Base-by-base conservation (phyloP, 1,284 basidiomycete species). In the Pascua guehoae region DNA sequence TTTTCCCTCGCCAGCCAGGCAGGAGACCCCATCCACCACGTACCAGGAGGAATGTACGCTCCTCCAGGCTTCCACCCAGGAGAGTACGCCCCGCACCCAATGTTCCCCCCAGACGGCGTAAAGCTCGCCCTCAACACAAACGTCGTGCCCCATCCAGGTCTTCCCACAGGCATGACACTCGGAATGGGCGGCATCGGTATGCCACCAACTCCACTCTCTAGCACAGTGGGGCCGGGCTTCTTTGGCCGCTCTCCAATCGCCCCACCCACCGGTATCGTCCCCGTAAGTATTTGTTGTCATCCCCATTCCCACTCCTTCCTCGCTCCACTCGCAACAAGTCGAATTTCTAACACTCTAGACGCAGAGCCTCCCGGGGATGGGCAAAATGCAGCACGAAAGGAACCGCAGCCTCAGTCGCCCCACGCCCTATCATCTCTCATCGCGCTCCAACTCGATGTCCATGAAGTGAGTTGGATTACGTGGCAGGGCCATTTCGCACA, bases 401-500 rank as follows among this genome's bases (percentile, higher is more conserved):
- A 45, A 60, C 46, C 49, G 68, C 45, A 68, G 67, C 43, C 37
- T 57, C 8, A 70, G 66, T 46, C 57, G 70, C 18, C 60, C 60
- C 9, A 55, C 44, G 36, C 72, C 72, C 2, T 74, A 72, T 54
- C 60, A 65, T 15, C 57, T 69, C 38, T 56, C 64, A 5, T 57
- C 56, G 7, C 62, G 71, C 36, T 68, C 68, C 10, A 64, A 66
- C 41, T 69, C 67, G 12, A 24, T 70, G 8, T 70, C 67, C 16
- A 56, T 66, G 41, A 63, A 66, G 71, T 70, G 47, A 56, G 64
- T 57, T 37, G 12, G 15, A 41, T 39, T 37, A 14, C 47, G 18
- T 42, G 5, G n/a, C 24, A 2, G 12, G 14, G 7, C 17, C 32
- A 45, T 32, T 40, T 18, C 18, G 15, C 32, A 18, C n/a, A 53